Evolutionary conservation across 2,329 filamentous ascomycete species (phyloP).

Genomic region (Colletotrichum filicis): DNA sequence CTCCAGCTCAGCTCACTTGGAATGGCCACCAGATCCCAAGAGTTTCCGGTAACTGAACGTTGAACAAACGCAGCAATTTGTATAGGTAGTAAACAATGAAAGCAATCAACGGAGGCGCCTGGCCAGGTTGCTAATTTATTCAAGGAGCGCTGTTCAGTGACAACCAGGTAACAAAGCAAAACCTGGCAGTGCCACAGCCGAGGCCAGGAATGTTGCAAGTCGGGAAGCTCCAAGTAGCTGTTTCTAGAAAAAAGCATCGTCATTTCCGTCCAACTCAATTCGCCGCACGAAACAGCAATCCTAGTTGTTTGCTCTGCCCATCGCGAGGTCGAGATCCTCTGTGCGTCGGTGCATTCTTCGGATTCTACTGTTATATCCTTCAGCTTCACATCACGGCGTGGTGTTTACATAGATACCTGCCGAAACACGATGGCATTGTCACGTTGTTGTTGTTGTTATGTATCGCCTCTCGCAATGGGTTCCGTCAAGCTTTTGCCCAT

Average conservation of each 20-base stretch:
- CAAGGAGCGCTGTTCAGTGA: neutral
- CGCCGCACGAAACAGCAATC: constrained; percentile 7
- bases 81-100: neutral
- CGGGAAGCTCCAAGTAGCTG: constrained; percentile 2
- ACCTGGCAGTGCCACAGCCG: constrained; percentile 1
- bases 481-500: neutral
- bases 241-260: neutral
- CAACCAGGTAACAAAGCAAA: neutral
- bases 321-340: neutral
- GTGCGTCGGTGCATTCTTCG: neutral
- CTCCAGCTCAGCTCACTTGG: neutral
- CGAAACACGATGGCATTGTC: neutral
- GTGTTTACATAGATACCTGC: neutral
- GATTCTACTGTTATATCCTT: neutral
- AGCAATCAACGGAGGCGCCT: neutral
- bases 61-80: neutral
- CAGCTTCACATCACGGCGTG: neutral
- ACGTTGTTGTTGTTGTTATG: neutral
- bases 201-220: constrained; percentile 22
- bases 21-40: neutral
- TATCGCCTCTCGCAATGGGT: neutral
- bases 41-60: neutral
- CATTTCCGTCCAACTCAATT: neutral
- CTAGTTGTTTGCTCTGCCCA: neutral
- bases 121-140: neutral